Evolutionary conservation across 805 yeast species (phyloP).

Genomic region (Zygosaccharomyces pseudorouxii): DNA sequence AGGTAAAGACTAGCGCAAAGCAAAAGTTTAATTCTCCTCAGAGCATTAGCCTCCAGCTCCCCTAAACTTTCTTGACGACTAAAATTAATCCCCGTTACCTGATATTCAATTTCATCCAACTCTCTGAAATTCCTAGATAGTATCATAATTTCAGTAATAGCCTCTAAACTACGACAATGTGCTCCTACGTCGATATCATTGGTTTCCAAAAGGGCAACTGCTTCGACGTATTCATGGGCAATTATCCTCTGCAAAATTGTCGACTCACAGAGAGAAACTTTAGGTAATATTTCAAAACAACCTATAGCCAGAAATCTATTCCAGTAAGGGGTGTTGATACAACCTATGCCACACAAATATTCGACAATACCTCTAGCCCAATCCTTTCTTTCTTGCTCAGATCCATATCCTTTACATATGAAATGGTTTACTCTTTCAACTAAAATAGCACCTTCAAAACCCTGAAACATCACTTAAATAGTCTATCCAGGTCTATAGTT

Average conservation of each 20-base stretch:
- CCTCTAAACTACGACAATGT: constrained; percentile 20
- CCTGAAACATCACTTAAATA: constrained; percentile 5
- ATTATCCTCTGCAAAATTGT: constrained; percentile 13
- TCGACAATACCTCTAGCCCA: constrained; percentile 16
- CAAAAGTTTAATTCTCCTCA: constrained; percentile 15
- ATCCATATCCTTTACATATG: constrained; percentile 8
- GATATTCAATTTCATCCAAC: constrained; percentile 26
- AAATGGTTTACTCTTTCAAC: constrained; percentile 20
- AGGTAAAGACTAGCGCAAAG: constrained; percentile 18
- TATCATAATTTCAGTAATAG: constrained; percentile 16
- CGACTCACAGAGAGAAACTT: background rate
- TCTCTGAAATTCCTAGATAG: constrained; percentile 19
- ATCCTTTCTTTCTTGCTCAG: constrained; percentile 9
- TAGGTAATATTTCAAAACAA: constrained; percentile 7
- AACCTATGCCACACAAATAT: constrained; percentile 13
- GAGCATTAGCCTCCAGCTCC: constrained; percentile 14
- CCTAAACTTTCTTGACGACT: background rate
- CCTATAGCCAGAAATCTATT: constrained; percentile 7
- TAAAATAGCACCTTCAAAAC: constrained; percentile 12
- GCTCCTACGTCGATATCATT: constrained; percentile 3
- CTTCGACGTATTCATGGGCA: constrained; percentile 24
- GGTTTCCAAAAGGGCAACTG: constrained; percentile 20
- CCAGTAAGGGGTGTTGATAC: constrained; percentile 18
- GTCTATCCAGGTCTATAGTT: background rate
- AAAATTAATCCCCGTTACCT: constrained; percentile 10